A percentile compares a stretch with the other conserved stretches of the same genome.
Conservation (phyloP, 148 eudicot genomes). For the Camellia granthamiana region DNA sequence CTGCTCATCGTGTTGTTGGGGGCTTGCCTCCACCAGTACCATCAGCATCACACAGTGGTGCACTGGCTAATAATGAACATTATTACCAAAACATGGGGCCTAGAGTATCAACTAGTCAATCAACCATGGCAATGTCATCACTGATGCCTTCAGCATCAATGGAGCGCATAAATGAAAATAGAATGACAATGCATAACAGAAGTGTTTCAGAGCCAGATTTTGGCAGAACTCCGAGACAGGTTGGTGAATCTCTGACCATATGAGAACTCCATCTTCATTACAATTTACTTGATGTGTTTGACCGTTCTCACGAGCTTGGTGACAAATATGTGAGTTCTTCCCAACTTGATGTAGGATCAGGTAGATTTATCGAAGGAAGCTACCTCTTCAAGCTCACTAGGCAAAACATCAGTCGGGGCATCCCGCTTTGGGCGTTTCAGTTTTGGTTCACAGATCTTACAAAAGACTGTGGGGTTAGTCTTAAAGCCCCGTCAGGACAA, state of each 20-base stretch:
- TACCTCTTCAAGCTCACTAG: conserved; percentile 39
- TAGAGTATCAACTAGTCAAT: conserved; percentile 72
- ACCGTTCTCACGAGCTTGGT: background rate
- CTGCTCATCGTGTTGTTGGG: conserved; percentile 92
- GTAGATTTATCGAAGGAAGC: conserved; percentile 53
- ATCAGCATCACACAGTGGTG: conserved; percentile 34
- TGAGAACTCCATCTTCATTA: background rate
- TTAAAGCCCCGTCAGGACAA: conserved; percentile 58
- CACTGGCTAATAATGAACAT: conserved; percentile 40
- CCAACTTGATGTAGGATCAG: conserved; percentile 31
- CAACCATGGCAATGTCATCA: conserved; percentile 91
- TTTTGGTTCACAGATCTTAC: conserved; percentile 74
- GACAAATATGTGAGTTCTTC: conserved; percentile 10
- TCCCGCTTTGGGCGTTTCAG: conserved; percentile 70
- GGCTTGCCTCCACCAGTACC: conserved; percentile 76
- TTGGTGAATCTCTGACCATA: conserved; percentile 23
- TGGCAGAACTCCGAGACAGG: conserved; percentile 74
- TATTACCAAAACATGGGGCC: conserved; percentile 44
- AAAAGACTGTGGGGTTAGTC: conserved; percentile 78
- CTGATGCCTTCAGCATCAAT: conserved; percentile 57
- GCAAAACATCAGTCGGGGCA: conserved; percentile 49
- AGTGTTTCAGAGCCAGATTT: conserved; percentile 90
- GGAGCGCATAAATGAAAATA: conserved; percentile 63
- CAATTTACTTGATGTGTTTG: background rate
- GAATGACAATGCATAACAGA: conserved; percentile 57